Evolutionary conservation across 2,329 filamentous ascomycete genomes (phyloP).

Genomic region (Davidsoniella eucalypti): DNA sequence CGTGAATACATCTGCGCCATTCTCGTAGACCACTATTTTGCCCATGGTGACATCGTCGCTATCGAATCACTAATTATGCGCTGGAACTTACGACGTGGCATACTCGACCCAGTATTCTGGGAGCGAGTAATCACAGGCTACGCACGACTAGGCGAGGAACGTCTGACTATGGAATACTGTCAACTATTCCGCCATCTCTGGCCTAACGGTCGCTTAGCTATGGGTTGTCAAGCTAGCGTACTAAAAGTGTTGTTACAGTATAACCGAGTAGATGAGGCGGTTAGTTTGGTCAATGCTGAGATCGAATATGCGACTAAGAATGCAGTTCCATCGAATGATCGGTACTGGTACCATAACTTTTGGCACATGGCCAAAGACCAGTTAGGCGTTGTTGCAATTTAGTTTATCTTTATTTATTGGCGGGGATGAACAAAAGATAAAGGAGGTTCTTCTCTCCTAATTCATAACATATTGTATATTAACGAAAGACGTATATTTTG

Average conservation of each 20-base stretch:
- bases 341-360: constrained; percentile 33
- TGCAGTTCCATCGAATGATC: constrained; percentile 15
- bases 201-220: constrained; percentile 22
- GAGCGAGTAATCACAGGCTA: constrained; percentile 55
- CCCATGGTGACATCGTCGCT: constrained; percentile 35
- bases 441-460: too few species aligned
- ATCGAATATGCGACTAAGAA: constrained; percentile 15
- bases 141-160: constrained; percentile 33
- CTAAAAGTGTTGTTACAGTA: constrained; percentile 20
- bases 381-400: not conserved
- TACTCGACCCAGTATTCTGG: constrained; percentile 47
- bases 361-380: constrained; percentile 30
- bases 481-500: too few species aligned
- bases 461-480: too few species aligned
- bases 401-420: too few species aligned
- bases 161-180: constrained; percentile 25
- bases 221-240: constrained; percentile 28
- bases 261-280: constrained; percentile 18
- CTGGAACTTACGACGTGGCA: constrained; percentile 23
- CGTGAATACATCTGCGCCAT: constrained; percentile 58
- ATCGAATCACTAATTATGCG: constrained; percentile 46
- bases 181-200: constrained; percentile 31
- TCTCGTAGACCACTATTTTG: constrained; percentile 51
- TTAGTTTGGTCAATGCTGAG: constrained; percentile 20
- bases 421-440: too few species aligned